Base-by-base conservation (phyloP, 148 eudicot species). In the Rhododendron kiyosumense region DNA sequence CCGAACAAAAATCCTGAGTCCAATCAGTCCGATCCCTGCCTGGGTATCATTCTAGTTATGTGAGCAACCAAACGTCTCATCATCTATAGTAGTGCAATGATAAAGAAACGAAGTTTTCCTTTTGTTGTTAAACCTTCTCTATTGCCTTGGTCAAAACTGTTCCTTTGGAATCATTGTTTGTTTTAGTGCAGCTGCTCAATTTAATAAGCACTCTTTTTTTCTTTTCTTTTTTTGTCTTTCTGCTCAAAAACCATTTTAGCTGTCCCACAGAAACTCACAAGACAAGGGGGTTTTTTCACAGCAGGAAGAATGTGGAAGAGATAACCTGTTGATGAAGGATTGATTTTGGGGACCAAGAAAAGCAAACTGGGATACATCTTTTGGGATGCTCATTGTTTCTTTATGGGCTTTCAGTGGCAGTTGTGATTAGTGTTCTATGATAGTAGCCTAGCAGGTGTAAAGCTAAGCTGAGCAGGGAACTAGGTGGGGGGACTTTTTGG, bases 131-230 rank as follows among this genome's bases (percentile, higher is more conserved):
- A 52, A 5, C 61, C n/a, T 51, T 85, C 81, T 12, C 48, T 82
- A 85, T 65, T 85, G 86, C 43, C 14, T 18, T 85, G 88, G 91
- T 89, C 91, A 89, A 89, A 89, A 88, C 65, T 87, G 65, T 38
- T 17, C 12, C 52, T 46, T 85, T 87, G 89, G 89, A 85, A 87
- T 89, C 88, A 73, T 51, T 80, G 84, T 84, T 61, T 63, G 88
- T 87, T 83, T 85, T 85, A 83, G 36, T 87, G 84, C 51, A 61
- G 63, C 63, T 73, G 74, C 75, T 81, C 79, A 80, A 59, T 85
- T 89, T 38, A 73, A 83, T 83, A 87, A 75, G 15, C 65, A 52
- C 87, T 71, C 85, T 85, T 87, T 59, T 12, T 38, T 38, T 5
- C 2, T 4, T 4, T 38, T 4, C 0, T 38, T 87, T 13, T 1